Evolutionary conservation across 2,329 filamentous ascomycete genomes (phyloP).

Genomic region (Fusarium phyllophilum): DNA sequence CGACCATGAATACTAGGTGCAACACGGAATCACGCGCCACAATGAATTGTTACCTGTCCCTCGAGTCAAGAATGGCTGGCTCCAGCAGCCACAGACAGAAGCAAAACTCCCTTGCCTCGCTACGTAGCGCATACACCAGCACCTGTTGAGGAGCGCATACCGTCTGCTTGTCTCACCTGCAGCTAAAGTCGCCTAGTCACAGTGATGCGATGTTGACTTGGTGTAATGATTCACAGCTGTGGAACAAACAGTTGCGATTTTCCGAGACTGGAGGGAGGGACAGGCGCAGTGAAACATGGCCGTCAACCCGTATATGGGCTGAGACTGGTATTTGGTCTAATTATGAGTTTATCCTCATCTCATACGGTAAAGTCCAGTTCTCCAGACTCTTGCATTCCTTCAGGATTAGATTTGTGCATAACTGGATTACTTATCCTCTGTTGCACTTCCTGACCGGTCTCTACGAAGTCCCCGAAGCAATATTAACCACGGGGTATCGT

Average conservation of each 20-base stretch:
- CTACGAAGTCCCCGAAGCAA: not conserved
- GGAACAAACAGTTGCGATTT: constrained; percentile 26
- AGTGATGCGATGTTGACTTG: constrained; percentile 4
- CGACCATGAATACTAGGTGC: constrained; percentile 8
- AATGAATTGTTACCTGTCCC: constrained; percentile 18
- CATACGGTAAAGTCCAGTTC: not conserved
- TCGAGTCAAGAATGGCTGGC: constrained; percentile 22
- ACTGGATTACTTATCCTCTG: not conserved
- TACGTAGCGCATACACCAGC: constrained; percentile 10
- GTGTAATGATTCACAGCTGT: constrained; percentile 20
- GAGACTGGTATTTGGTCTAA: constrained; percentile 16
- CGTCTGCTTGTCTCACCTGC: constrained; percentile 27
- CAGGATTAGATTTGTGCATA: not conserved
- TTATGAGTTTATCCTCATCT: not conserved
- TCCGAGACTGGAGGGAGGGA: constrained; percentile 16
- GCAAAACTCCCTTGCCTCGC: constrained; percentile 29
- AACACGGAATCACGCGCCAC: constrained; percentile 18
- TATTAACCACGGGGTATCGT: not conserved
- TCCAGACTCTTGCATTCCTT: not conserved
- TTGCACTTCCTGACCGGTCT: not conserved
- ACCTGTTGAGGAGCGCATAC: constrained; percentile 19
- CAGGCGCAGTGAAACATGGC: constrained; percentile 18
- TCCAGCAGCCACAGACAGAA: constrained; percentile 14
- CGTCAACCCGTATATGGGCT: constrained; percentile 14
- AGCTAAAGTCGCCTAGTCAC: constrained; percentile 21